A percentile compares a stretch with the other conserved stretches of the same genome.
These are phyloP conservation scores for Apiospora phragmitis DNA, from an alignment of 2,329 filamentous ascomycete genomes.

Conservation along the genomic window DNA sequence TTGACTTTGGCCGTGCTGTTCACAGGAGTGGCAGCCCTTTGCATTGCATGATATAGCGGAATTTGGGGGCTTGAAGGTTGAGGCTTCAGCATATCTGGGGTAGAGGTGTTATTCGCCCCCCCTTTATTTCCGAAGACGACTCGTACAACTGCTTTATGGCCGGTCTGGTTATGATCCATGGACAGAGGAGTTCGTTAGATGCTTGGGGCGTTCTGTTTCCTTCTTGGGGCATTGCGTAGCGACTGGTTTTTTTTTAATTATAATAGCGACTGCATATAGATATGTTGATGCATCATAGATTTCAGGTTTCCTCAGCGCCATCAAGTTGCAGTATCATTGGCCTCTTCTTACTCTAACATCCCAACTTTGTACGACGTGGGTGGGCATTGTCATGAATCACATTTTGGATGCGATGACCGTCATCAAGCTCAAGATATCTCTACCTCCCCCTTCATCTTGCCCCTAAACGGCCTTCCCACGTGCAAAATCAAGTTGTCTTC, in stretches of 20 bases:
- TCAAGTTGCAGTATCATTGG: neutral
- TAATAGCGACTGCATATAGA: slow-evolving; percentile 4
- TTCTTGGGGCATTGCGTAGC: slow-evolving; percentile 1
- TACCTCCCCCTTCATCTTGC: neutral
- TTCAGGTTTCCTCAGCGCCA: neutral
- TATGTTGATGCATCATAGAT: neutral
- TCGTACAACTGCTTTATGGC: neutral
- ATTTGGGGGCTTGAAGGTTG: neutral
- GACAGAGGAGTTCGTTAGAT: neutral
- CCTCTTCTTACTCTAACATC: neutral
- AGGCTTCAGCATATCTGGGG: neutral
- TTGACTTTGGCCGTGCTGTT: neutral
- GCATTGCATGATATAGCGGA: slow-evolving; percentile 3
- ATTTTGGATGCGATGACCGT: neutral
- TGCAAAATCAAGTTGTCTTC: neutral
- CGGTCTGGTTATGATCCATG: neutral
- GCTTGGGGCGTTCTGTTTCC: neutral
- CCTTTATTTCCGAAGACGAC: neutral
- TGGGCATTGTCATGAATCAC: neutral
- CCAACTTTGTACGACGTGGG: neutral
- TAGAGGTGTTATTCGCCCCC: neutral
- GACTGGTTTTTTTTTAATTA: neutral
- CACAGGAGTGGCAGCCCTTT: neutral
- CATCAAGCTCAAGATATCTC: neutral
- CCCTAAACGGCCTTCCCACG: neutral